Evolutionary conservation across 352 stramenopile genomes (phyloP), one percentile per base, ranked within the genome.

Genomic region (Peronospora farinosa): DNA sequence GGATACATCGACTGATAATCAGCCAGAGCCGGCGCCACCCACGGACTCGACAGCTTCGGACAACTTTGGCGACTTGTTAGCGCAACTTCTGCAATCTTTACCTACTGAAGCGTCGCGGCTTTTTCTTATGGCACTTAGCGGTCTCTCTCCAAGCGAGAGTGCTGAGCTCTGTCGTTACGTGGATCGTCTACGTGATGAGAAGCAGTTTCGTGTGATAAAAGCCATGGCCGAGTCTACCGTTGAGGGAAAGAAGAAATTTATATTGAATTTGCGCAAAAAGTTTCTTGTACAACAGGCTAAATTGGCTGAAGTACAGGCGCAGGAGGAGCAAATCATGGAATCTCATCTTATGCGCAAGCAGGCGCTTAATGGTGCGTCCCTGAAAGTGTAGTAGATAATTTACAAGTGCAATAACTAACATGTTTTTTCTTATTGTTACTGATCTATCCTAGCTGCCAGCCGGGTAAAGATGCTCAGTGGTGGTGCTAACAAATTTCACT

Each of bases 181-280:
- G 39, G 61, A 71, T 42, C 69, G 69, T 38, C 67, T 92, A 52
- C 77, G 81, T 19, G 72, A 81, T 31, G 74, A 88, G 57, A 92
- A 92, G 58, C 79, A 92, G 67, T 92, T 86, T 56, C 81, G 81
- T 30, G 81, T 92, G 48, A 88, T 92, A 50, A 82, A 84, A 36
- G 78, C 81, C 30, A 87, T 92, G 76, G 78, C 77, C 46, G 79
- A 90, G 55, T 79, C 74, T 15, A 82, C 77, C 27, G 56, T 88
- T 0, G 74, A 88, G 8, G 81, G 78, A 44, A 92, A 92, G 62
- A 82, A 86, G 52, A 82, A 80, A 40, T 92, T 90, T 36, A 59
- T 92, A 4, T 32, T 73, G 15, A 81, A 71, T 33, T 48, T 92
- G 39, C 71, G 73, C 41, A 73, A 81, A 42, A 89, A 90, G 59